Percentiles rank a stretch among this genome's conserved stretches.
phyloP scores from a whole-genome alignment of 2,329 filamentous ascomycete genomes.

The Berkeleyomyces basicola region DNA sequence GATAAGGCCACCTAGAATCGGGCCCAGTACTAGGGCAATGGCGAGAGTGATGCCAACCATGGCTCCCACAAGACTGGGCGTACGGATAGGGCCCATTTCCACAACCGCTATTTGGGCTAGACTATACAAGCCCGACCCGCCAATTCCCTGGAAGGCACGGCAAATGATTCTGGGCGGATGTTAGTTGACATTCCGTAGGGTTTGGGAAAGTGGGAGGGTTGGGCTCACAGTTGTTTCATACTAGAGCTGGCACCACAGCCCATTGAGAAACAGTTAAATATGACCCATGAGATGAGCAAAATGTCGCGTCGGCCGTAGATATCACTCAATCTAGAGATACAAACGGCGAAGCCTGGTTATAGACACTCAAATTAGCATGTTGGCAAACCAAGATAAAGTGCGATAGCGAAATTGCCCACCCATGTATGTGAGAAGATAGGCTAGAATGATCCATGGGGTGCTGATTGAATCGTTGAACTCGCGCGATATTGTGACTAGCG shows the following conservation, averaged over 20 bases:
- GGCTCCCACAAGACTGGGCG: conserved; percentile 36
- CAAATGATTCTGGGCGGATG: conserved; percentile 32
- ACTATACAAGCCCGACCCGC: conserved; percentile 45
- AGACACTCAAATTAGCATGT: background rate
- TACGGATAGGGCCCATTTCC: conserved; percentile 36
- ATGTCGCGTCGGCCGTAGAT: conserved; percentile 39
- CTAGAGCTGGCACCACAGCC: conserved; percentile 33
- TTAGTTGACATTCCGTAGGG: background rate
- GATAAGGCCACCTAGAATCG: conserved; percentile 39
- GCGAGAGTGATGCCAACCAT: conserved; percentile 39
- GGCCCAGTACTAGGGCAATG: conserved; percentile 40
- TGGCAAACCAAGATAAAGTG: background rate
- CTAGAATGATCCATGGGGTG: conserved; percentile 37
- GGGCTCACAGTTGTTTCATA: conserved; percentile 34
- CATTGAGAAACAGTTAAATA: conserved; percentile 39
- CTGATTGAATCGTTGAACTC: conserved; percentile 34
- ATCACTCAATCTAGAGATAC: conserved; percentile 42
- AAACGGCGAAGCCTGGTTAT: conserved; percentile 34
- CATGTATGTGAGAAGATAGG: conserved; percentile 41
- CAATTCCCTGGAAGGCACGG: conserved; percentile 42
- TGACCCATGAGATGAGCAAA: conserved; percentile 33
- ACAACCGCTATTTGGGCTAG: conserved; percentile 40
- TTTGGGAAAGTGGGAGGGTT: background rate
- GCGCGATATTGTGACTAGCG: conserved; percentile 37
- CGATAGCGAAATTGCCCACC: conserved; percentile 21